Conservation (phyloP, 148 eudicot species). For the Nepenthes mirabilis region DNA sequence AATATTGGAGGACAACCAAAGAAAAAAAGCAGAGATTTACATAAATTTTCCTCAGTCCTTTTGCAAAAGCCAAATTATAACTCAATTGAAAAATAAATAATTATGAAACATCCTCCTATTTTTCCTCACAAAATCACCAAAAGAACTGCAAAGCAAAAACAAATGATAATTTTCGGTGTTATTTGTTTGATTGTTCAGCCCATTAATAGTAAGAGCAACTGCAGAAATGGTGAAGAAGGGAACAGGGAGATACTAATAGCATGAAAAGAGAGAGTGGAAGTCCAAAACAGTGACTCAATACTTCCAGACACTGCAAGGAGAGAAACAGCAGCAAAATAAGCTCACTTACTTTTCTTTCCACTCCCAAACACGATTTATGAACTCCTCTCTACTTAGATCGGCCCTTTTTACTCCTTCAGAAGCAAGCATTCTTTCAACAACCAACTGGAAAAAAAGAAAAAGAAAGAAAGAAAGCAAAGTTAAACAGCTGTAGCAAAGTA, state of each 20-base stretch:
- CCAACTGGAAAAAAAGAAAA: slow-evolving; percentile 51
- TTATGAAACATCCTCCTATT: too few relatives aligned
- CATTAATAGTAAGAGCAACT: too few relatives aligned
- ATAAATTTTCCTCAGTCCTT: too few relatives aligned
- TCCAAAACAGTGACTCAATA: background rate
- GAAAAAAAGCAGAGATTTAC: too few relatives aligned
- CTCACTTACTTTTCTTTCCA: slow-evolving; percentile 49
- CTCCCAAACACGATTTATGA: slow-evolving; percentile 83
- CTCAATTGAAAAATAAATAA: too few relatives aligned
- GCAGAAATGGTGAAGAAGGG: too few relatives aligned
- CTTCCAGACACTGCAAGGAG: background rate
- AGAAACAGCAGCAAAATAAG: background rate
- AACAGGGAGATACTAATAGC: too few relatives aligned
- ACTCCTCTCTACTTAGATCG: slow-evolving; percentile 86
- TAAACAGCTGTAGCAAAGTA: slow-evolving; percentile 1
- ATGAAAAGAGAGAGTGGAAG: too few relatives aligned
- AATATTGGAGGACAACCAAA: too few relatives aligned
- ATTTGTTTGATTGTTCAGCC: too few relatives aligned
- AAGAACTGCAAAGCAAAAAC: slow-evolving; percentile 3
- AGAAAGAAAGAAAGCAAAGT: background rate
- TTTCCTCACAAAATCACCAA: background rate
- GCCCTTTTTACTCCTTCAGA: slow-evolving; percentile 83
- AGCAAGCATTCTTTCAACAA: slow-evolving; percentile 94
- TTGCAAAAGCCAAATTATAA: too few relatives aligned
- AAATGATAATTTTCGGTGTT: too few relatives aligned